Evolutionary conservation across 1,284 basidiomycete genomes (phyloP).

Genomic region (Leccinum angustisporum): DNA sequence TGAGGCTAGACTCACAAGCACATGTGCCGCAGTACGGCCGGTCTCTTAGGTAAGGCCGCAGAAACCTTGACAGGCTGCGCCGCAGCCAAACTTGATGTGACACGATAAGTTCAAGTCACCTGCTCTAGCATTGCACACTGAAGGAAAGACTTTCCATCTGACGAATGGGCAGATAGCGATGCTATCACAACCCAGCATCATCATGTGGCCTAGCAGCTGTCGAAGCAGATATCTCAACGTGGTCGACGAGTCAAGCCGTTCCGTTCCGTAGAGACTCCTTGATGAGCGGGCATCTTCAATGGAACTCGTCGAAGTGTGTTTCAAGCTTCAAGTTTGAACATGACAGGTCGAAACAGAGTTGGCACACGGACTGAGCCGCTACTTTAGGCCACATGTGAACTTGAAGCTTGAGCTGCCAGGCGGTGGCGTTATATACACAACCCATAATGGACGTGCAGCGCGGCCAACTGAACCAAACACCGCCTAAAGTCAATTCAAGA

Average conservation of each 20-base stretch:
- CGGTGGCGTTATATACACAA: not conserved
- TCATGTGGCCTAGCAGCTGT: not conserved
- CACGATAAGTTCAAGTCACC: not conserved
- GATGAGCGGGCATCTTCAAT: constrained; percentile 37
- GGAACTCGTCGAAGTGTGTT: constrained; percentile 35
- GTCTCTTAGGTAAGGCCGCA: not conserved
- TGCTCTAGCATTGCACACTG: not conserved
- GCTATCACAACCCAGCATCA: not conserved
- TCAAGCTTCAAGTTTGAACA: constrained; percentile 24
- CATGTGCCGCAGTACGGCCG: constrained; percentile 1
- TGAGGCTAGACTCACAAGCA: not conserved
- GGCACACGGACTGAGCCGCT: not conserved
- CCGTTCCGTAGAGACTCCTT: constrained; percentile 24
- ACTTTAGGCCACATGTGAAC: too few species aligned
- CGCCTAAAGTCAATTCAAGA: too few species aligned
- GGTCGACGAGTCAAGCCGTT: not conserved
- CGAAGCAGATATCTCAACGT: not conserved
- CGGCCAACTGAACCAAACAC: too few species aligned
- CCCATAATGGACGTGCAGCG: too few species aligned
- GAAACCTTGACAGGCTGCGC: not conserved
- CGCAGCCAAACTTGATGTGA: not conserved
- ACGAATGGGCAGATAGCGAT: not conserved
- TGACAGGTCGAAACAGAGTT: constrained; percentile 29
- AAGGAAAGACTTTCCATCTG: not conserved
- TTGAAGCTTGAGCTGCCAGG: not conserved